Conservation (phyloP, 257 asterid species). For the Schizonepeta tenuifolia region DNA sequence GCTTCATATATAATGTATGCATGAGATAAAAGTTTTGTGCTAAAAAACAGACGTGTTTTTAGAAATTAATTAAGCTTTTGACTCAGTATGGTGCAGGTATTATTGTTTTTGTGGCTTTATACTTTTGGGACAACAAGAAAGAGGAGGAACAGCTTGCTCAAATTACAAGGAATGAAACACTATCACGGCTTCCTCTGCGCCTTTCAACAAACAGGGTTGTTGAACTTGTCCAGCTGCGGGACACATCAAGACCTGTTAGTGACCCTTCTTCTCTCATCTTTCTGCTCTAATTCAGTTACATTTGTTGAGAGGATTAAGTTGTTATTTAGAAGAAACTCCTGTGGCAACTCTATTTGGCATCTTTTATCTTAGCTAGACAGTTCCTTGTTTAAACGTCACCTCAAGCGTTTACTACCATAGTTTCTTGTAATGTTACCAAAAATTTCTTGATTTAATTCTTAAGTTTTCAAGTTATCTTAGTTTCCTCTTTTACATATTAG, state of each 20-base stretch:
- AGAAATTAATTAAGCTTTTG: constrained; percentile 51
- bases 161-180: constrained; percentile 81
- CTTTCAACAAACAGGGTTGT: constrained; percentile 92
- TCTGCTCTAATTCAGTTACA: constrained; percentile 15
- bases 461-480: constrained; percentile 2
- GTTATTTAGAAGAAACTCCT: not conserved
- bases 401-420: constrained; percentile 1
- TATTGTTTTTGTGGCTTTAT: constrained; percentile 70
- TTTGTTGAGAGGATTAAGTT: constrained; percentile 9
- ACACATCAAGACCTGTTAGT: constrained; percentile 94
- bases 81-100: constrained; percentile 91
- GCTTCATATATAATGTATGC: not conserved
- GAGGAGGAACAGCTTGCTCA: constrained; percentile 96
- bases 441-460: constrained; percentile 4
- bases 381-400: not conserved
- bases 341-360: constrained; percentile 9
- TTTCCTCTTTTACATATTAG: constrained; percentile 11
- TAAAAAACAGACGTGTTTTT: constrained; percentile 5
- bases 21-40: not conserved
- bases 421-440: not conserved
- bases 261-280: constrained; percentile 32
- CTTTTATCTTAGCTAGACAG: not conserved
- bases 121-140: constrained; percentile 88
- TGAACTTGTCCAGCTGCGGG: constrained; percentile 95
- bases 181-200: constrained; percentile 92